These are phyloP conservation scores for Bonia amplexicaulis DNA, from an alignment of 176 grass and related monocot genomes.

Conservation along the genomic window DNA sequence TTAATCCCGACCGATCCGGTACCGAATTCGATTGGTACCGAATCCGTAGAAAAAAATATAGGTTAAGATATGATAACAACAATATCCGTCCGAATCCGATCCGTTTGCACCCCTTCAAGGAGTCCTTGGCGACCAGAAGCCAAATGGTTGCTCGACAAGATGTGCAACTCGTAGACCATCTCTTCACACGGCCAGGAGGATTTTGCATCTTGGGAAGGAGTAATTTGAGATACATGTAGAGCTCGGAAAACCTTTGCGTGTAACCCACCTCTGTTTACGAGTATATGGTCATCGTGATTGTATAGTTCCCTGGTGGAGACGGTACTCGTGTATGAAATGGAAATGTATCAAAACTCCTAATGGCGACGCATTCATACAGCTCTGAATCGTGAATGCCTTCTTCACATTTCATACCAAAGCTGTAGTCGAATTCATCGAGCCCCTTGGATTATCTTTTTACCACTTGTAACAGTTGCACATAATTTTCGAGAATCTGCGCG, in stretches of 20 bases:
- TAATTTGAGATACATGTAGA: not conserved
- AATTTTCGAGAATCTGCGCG: not conserved
- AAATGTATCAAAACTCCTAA: too few relatives aligned
- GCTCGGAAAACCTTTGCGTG: not conserved
- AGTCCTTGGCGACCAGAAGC: constrained; percentile 78
- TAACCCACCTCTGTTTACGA: not conserved
- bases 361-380: too few relatives aligned
- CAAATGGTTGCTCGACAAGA: constrained; percentile 75
- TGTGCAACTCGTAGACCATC: constrained; percentile 62
- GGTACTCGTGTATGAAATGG: too few relatives aligned
- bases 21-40: too few relatives aligned
- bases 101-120: too few relatives aligned
- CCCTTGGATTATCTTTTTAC: not conserved
- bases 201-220: not conserved
- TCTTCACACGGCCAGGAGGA: not conserved
- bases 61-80: too few relatives aligned
- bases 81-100: too few relatives aligned
- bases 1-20: too few relatives aligned
- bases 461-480: not conserved
- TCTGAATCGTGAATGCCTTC: not conserved
- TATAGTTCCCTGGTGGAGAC: not conserved
- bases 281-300: not conserved
- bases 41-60: too few relatives aligned
- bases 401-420: not conserved
- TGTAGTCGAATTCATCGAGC: not conserved